phyloP scores from a whole-genome alignment of 2,329 filamentous ascomycete species.

The Trichoderma afroharzianum region DNA sequence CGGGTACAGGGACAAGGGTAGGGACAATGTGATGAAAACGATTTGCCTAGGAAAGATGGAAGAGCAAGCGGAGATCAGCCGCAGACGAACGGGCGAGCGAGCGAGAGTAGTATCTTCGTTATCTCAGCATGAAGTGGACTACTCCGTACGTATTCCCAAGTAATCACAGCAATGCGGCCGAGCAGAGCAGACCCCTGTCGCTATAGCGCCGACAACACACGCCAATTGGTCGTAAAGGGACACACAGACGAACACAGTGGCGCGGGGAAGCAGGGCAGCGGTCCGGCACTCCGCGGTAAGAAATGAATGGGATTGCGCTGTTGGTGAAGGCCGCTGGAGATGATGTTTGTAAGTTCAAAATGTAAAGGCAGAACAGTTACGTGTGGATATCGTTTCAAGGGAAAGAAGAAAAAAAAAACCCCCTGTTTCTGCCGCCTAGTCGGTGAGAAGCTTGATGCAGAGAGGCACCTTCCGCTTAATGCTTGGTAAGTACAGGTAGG shows the following conservation, averaged over 20 bases:
- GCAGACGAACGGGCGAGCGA: neutral
- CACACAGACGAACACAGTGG: neutral
- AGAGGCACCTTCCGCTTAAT: neutral
- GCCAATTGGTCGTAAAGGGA: constrained; percentile 1
- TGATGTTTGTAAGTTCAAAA: neutral
- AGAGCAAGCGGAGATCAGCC: constrained; percentile 1
- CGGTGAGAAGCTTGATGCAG: neutral
- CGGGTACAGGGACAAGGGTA: neutral
- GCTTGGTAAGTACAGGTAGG: too few relatives aligned
- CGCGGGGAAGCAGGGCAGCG: constrained; percentile 1
- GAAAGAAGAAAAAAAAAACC: too few relatives aligned
- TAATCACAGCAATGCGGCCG: neutral
- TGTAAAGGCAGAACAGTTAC: neutral
- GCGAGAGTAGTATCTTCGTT: neutral
- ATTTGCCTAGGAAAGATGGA: neutral
- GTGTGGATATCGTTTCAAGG: neutral
- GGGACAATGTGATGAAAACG: neutral
- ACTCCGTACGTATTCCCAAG: neutral
- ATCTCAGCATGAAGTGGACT: neutral
- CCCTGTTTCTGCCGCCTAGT: neutral
- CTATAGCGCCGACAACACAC: neutral
- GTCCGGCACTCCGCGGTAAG: neutral
- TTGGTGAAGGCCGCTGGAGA: neutral
- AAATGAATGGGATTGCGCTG: neutral
- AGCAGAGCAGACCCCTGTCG: constrained; percentile 1